Percentiles rank a stretch among this genome's conserved stretches.
Evolutionary conservation across 352 stramenopile species (phyloP).

Genomic region (Hyaloperonospora brassicae): DNA sequence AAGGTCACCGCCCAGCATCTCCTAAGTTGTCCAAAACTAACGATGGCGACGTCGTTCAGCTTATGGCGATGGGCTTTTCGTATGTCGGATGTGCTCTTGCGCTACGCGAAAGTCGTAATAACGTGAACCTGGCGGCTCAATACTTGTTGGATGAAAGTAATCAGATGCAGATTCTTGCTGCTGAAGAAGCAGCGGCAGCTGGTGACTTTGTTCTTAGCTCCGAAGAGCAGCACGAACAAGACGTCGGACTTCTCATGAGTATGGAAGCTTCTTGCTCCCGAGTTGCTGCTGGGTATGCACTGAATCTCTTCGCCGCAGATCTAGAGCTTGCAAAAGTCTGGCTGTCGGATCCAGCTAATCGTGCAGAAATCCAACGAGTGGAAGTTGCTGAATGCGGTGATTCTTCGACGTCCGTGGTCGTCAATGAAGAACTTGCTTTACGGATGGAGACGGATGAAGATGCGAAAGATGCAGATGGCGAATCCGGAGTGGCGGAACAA

Average conservation of each 20-base stretch:
- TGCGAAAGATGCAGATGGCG: conserved; percentile 36
- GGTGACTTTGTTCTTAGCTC: conserved; percentile 47
- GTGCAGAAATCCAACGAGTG: conserved; percentile 53
- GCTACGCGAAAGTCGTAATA: conserved; percentile 55
- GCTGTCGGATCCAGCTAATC: conserved; percentile 52
- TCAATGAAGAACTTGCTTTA: conserved; percentile 7
- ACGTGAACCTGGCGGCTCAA: conserved; percentile 64
- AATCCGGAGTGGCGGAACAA: conserved; percentile 48
- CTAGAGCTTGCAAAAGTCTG: conserved; percentile 55
- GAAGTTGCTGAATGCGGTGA: conserved; percentile 19
- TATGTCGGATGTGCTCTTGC: conserved; percentile 69
- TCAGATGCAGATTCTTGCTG: conserved; percentile 54
- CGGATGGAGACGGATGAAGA: conserved; percentile 48
- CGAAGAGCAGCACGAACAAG: conserved; percentile 59
- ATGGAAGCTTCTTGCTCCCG: conserved; percentile 43
- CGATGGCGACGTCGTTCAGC: conserved; percentile 80
- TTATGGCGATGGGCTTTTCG: conserved; percentile 87
- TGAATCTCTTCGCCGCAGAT: conserved; percentile 59
- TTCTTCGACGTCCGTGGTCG: neutral
- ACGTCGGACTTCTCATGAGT: conserved; percentile 67
- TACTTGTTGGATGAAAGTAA: conserved; percentile 81
- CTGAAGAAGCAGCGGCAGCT: conserved; percentile 44
- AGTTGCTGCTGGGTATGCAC: conserved; percentile 47
- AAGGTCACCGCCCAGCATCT: conserved; percentile 7
- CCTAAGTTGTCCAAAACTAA: conserved; percentile 30